Conservation (phyloP, 73 alveolate genomes). For the Diophrys sp. region DNA sequence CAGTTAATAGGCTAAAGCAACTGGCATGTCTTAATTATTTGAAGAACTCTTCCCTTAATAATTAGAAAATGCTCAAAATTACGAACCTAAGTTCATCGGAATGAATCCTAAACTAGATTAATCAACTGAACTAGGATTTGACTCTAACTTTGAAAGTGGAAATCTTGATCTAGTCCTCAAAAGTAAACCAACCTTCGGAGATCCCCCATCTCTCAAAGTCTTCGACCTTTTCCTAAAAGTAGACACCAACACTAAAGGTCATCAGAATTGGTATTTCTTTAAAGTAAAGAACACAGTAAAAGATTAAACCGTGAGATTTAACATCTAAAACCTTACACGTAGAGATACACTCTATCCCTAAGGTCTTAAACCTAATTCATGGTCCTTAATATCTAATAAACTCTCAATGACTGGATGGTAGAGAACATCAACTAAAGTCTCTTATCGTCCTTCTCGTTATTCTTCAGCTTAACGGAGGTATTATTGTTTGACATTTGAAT, state of each 20-base stretch:
- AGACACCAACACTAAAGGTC: slow-evolving; percentile 87
- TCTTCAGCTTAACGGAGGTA: not conserved
- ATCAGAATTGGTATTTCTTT: slow-evolving; percentile 85
- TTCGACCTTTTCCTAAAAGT: slow-evolving; percentile 75
- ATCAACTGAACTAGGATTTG: slow-evolving; percentile 18
- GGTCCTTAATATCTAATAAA: slow-evolving; percentile 55
- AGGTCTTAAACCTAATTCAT: slow-evolving; percentile 55
- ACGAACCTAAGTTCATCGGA: slow-evolving; percentile 17
- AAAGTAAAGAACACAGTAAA: slow-evolving; percentile 39
- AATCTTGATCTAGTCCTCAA: slow-evolving; percentile 57
- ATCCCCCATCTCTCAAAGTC: slow-evolving; percentile 14
- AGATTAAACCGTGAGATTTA: slow-evolving; percentile 64
- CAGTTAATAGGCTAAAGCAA: too few relatives aligned
- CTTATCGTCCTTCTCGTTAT: slow-evolving; percentile 12
- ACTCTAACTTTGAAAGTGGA: slow-evolving; percentile 62
- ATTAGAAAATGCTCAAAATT: too few relatives aligned
- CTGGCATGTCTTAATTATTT: too few relatives aligned
- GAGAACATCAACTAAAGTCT: slow-evolving; percentile 54
- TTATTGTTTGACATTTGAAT: slow-evolving; percentile 68
- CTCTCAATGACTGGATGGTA: slow-evolving; percentile 57
- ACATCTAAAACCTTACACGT: slow-evolving; percentile 76
- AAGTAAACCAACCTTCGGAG: not conserved
- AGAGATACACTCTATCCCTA: slow-evolving; percentile 58
- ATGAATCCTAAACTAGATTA: slow-evolving; percentile 13
- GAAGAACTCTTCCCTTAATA: too few relatives aligned